Conservation (phyloP, 1,284 basidiomycete genomes). For the Coniferiporia sulphurascens region DNA sequence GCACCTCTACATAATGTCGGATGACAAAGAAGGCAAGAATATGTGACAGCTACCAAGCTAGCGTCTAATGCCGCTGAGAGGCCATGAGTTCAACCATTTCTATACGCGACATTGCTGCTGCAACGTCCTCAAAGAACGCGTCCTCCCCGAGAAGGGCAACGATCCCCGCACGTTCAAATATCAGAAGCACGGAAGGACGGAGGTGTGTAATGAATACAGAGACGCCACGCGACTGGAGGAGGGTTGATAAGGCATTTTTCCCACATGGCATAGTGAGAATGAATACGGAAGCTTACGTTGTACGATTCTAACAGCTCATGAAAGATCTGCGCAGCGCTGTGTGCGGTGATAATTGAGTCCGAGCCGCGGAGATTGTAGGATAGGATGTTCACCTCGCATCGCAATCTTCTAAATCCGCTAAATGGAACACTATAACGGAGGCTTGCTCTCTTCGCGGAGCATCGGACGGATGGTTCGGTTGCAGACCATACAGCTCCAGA, state of each 20-base stretch:
- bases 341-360: slow-evolving; percentile 8
- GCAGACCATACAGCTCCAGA: slow-evolving; percentile 75
- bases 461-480: slow-evolving; percentile 81
- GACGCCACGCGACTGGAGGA: slow-evolving; percentile 58
- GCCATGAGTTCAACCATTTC: slow-evolving; percentile 9
- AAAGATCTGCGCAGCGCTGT: slow-evolving; percentile 81
- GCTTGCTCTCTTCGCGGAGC: slow-evolving; percentile 73
- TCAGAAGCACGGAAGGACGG: slow-evolving; percentile 45
- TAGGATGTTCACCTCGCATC: slow-evolving; percentile 70
- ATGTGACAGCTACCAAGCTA: too few relatives aligned
- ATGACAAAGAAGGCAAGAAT: too few relatives aligned
- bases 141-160: slow-evolving; percentile 59
- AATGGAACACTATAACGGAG: slow-evolving; percentile 79
- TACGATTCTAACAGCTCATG: slow-evolving; percentile 78
- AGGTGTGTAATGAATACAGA: slow-evolving; percentile 79
- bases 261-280: background rate
- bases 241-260: slow-evolving; percentile 2
- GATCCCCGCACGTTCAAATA: slow-evolving; percentile 67
- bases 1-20: too few relatives aligned
- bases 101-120: slow-evolving; percentile 38
- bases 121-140: slow-evolving; percentile 70
- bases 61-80: background rate
- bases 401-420: slow-evolving; percentile 79
- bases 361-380: background rate
- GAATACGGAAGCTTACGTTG: slow-evolving; percentile 38